phyloP scores from a whole-genome alignment of 352 stramenopile genomes.

The Globisporangium recalcitrans region DNA sequence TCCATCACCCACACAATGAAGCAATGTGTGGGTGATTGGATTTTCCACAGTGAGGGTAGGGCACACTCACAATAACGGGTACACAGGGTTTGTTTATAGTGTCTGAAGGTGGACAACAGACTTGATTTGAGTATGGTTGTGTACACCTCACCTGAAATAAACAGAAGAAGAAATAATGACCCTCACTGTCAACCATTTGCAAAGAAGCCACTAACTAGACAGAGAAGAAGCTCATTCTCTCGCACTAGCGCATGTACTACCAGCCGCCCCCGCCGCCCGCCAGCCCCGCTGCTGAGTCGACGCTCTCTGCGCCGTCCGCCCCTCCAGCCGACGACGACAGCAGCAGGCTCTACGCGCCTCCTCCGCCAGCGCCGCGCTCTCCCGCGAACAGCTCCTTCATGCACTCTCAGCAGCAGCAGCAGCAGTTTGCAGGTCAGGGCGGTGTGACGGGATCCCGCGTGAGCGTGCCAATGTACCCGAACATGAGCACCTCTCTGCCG shows the following conservation, averaged over 20 bases:
- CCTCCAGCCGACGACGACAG: constrained; percentile 28
- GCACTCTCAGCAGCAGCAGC: constrained; percentile 15
- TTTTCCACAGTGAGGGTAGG: too few relatives aligned
- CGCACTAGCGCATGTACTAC: constrained; percentile 5
- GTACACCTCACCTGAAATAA: too few relatives aligned
- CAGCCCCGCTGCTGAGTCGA: constrained; percentile 4
- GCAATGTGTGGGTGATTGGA: too few relatives aligned
- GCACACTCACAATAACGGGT: too few relatives aligned
- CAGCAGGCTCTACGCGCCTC: constrained; percentile 21
- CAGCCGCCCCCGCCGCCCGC: constrained; percentile 13
- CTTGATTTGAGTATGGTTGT: too few relatives aligned
- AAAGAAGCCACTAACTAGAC: not conserved
- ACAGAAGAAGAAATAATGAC: too few relatives aligned
- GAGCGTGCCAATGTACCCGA: constrained; percentile 10
- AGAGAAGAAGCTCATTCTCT: not conserved
- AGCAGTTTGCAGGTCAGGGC: not conserved
- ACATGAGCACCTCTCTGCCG: not conserved
- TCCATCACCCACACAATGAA: too few relatives aligned
- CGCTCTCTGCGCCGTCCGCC: constrained; percentile 22
- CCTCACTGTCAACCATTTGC: too few relatives aligned
- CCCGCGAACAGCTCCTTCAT: constrained; percentile 24
- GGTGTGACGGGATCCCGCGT: constrained; percentile 7
- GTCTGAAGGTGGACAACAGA: too few relatives aligned
- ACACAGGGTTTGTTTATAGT: too few relatives aligned
- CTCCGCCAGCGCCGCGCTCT: not conserved